These are phyloP conservation scores for Atkinsonella texensis DNA, from an alignment of 2,329 filamentous ascomycete species.

Conservation along the genomic window DNA sequence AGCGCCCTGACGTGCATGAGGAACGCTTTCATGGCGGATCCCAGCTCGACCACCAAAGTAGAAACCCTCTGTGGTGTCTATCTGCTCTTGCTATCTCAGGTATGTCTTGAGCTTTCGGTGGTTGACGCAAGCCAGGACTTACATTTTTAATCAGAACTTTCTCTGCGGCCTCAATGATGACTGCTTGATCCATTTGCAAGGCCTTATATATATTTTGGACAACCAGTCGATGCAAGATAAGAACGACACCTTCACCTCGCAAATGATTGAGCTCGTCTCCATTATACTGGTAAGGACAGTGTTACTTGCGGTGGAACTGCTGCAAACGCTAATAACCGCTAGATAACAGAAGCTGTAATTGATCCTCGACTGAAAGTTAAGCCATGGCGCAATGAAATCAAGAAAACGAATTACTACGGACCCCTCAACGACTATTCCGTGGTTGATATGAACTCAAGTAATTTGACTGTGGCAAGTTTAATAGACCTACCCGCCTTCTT, in stretches of 20 bases:
- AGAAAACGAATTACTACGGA: slow-evolving; percentile 4
- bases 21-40: slow-evolving; percentile 17
- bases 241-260: slow-evolving; percentile 2
- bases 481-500: slow-evolving; percentile 3
- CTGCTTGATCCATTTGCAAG: slow-evolving; percentile 4
- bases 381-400: slow-evolving; percentile 1
- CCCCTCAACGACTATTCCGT: slow-evolving; percentile 7
- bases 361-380: slow-evolving; percentile 3
- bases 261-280: slow-evolving; percentile 4
- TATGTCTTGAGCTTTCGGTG: neutral
- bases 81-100: slow-evolving; percentile 20
- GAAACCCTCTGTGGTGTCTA: slow-evolving; percentile 27
- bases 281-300: slow-evolving; percentile 1
- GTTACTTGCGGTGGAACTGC: neutral
- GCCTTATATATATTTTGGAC: slow-evolving; percentile 3
- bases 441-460: slow-evolving; percentile 5
- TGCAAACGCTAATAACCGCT: neutral
- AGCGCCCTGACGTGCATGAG: slow-evolving; percentile 14
- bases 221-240: neutral
- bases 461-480: slow-evolving; percentile 5
- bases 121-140: neutral
- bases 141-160: neutral
- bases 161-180: slow-evolving; percentile 1
- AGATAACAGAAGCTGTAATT: slow-evolving; percentile 6
- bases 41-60: slow-evolving; percentile 13